phyloP scores from a whole-genome alignment of 2,329 filamentous ascomycete species.

The Aspergillus glaucus region DNA sequence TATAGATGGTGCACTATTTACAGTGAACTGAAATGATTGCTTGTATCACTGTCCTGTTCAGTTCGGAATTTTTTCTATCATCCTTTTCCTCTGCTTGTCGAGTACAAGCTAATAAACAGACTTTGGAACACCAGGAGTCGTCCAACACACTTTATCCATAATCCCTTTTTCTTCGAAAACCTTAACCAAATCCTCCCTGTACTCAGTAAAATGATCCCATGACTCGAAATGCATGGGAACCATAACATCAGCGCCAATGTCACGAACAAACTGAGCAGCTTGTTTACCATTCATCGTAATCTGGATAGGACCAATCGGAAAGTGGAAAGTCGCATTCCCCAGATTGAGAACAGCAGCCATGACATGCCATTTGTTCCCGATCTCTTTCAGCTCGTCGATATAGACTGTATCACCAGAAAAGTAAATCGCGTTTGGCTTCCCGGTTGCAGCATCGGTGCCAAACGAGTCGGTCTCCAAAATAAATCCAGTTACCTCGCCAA shows the following conservation, averaged over 20 bases:
- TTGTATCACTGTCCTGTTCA: no score
- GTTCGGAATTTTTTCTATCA: no score
- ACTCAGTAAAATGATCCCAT: constrained; percentile 41
- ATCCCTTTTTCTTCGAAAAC: constrained; percentile 29
- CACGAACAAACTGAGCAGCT: constrained; percentile 32
- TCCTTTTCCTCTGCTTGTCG: no score
- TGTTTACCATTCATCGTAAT: constrained; percentile 43
- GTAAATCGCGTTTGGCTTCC: constrained; percentile 40
- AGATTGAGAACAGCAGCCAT: neutral
- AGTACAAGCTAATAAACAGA: no score
- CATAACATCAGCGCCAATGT: constrained; percentile 35
- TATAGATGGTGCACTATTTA: no score
- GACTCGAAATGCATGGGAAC: constrained; percentile 44
- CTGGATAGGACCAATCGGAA: constrained; percentile 24
- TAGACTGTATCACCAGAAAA: constrained; percentile 29
- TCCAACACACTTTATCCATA: constrained; percentile 26
- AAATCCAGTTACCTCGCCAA: constrained; percentile 41
- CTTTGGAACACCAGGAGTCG: neutral
- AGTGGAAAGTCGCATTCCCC: constrained; percentile 7
- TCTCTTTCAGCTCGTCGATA: constrained; percentile 30
- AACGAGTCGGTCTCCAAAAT: constrained; percentile 32
- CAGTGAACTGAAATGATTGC: no score
- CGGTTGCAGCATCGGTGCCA: constrained; percentile 22
- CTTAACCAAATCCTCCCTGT: constrained; percentile 19
- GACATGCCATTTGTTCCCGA: constrained; percentile 12